These are phyloP conservation scores for Kalanchoe fedtschenkoi DNA, from an alignment of 164 flowering plant species.

Conservation along the genomic window DNA sequence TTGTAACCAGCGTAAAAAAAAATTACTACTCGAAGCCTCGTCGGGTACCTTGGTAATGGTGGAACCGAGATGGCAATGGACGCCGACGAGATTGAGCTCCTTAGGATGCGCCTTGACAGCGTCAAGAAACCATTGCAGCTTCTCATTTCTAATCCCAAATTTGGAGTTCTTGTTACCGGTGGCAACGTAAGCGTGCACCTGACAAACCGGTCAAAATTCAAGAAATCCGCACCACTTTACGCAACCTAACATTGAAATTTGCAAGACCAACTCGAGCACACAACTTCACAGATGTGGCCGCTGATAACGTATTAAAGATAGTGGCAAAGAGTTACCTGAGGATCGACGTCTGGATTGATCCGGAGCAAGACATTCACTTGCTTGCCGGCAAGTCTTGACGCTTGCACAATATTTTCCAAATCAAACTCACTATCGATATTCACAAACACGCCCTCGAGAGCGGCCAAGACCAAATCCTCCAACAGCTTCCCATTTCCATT, in stretches of 20 bases:
- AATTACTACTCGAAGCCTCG: neutral
- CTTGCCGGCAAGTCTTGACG: constrained; percentile 70
- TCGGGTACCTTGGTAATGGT: constrained; percentile 83
- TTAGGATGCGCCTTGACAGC: constrained; percentile 78
- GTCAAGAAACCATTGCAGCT: constrained; percentile 98
- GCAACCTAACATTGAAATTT: too few relatives aligned
- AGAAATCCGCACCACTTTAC: neutral
- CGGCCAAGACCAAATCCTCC: constrained; percentile 87
- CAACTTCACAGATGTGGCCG: too few relatives aligned
- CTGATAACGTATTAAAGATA: neutral
- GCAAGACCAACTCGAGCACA: too few relatives aligned
- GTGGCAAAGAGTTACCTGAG: constrained; percentile 48
- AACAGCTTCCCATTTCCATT: constrained; percentile 93
- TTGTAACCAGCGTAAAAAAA: neutral
- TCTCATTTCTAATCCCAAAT: constrained; percentile 99
- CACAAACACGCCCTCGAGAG: constrained; percentile 80
- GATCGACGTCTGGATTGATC: constrained; percentile 97
- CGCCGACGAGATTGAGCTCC: constrained; percentile 90
- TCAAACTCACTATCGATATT: constrained; percentile 97
- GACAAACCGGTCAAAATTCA: neutral
- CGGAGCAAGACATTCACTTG: constrained; percentile 78
- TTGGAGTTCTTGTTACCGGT: constrained; percentile 98
- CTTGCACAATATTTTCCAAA: constrained; percentile 78
- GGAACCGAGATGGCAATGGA: constrained; percentile 97
- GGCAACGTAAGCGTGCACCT: constrained; percentile 99